These are phyloP conservation scores for Mycena sanguinolenta DNA, from an alignment of 768 basidiomycete genomes.

Conservation along the genomic window DNA sequence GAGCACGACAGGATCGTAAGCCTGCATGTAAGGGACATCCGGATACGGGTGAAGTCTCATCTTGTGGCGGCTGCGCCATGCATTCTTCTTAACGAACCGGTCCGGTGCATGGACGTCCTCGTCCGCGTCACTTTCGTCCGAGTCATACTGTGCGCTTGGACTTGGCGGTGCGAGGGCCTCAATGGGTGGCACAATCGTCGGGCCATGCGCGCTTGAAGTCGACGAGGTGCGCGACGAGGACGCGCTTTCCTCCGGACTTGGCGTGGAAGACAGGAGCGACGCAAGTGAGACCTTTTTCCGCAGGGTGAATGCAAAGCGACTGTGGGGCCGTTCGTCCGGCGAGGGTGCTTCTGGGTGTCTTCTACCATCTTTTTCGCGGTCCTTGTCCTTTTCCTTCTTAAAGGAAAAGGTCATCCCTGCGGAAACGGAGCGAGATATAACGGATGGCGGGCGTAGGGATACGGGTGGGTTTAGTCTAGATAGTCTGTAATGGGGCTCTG, in stretches of 20 bases:
- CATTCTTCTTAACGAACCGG: constrained; percentile 48
- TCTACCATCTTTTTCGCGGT: constrained; percentile 6
- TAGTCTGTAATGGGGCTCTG: constrained; percentile 40
- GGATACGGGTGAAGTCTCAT: constrained; percentile 71
- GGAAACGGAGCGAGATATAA: constrained; percentile 41
- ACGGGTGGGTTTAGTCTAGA: constrained; percentile 41
- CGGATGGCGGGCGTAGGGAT: constrained; percentile 48
- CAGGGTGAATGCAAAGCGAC: constrained; percentile 29
- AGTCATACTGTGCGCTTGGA: constrained; percentile 1
- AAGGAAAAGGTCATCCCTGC: constrained; percentile 53
- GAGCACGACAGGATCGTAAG: constrained; percentile 68
- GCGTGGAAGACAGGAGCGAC: constrained; percentile 14
- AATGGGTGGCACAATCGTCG: constrained; percentile 13
- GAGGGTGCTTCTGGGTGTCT: constrained; percentile 13
- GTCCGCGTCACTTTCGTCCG: constrained; percentile 23
- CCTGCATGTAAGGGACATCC: constrained; percentile 74
- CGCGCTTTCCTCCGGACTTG: constrained; percentile 14
- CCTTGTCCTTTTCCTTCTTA: constrained; percentile 38
- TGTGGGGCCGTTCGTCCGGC: constrained; percentile 30
- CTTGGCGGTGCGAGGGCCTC: constrained; percentile 19
- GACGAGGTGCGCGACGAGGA: constrained; percentile 22
- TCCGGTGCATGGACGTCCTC: constrained; percentile 38
- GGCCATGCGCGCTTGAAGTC: constrained; percentile 1
- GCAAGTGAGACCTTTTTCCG: constrained; percentile 38
- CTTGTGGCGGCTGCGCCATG: constrained; percentile 56